Base-by-base conservation (phyloP, 306 rosid genomes). In the Vigna reflexopilosa region DNA sequence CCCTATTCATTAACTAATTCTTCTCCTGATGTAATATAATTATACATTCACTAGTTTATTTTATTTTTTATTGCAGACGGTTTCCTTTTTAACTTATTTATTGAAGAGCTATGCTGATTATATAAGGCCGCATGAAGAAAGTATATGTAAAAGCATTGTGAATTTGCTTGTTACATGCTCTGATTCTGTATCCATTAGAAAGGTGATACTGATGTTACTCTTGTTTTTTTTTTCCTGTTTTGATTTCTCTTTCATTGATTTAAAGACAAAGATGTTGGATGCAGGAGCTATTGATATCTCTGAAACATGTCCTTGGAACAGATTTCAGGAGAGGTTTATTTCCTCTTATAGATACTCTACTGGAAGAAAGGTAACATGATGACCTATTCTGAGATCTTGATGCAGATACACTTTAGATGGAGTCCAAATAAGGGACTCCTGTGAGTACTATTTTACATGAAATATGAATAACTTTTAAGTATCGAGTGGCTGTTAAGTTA, bases 141-240 rank as follows among this genome's bases (percentile, higher is more conserved):
- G 98, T 90, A 96, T 96, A 77, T 96, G 99, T 72, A 93, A 91
- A 88, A 96, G 99, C 87, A 96, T 96, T 79, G 99, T 96, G 78
- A 96, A 90, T 91, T 90, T 96, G 82, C 96, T 96, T 75, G 98
- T 96, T 56, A 96, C 99, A 59, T 96, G 99, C 82, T 89, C 98
- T 44, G 99, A 96, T 83, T 96, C 99, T n/a, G 99, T 96, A 72
- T 86, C 99, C 40, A 96, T 93, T 71, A 86, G 99, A 84, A 96
- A 96, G 93, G 99, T 87, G 74, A 85, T n/a, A 28, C 64, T 55
- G 24, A 67, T 79, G 51, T 75, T 79, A 47, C 38, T 74, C 63
- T 49, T 66, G 56, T 44, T 20, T 56, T 73, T 17, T 72, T 50
- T 77, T 69, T 56, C 34, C 57, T 19, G 16, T 48, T 36, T 30